phyloP scores from a whole-genome alignment of 768 basidiomycete genomes.

The Trametes cubensis region DNA sequence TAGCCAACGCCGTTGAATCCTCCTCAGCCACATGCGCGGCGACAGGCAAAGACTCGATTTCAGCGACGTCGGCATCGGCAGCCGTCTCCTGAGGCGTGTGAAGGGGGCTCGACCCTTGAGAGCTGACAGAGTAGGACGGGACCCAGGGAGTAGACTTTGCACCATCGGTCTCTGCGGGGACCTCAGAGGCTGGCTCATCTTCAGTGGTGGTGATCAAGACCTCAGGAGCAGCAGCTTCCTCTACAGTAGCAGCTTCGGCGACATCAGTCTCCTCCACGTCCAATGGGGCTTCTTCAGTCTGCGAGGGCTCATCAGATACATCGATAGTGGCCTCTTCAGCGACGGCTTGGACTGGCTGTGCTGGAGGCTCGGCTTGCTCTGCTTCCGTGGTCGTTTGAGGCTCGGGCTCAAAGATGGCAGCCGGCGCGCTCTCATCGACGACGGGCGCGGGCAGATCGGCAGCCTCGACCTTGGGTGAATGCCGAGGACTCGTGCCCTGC shows the following conservation, averaged over 20 bases:
- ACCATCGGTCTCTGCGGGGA: conserved; percentile 14
- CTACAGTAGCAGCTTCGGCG: not conserved
- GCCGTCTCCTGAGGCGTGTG: conserved; percentile 21
- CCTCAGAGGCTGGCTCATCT: conserved; percentile 6
- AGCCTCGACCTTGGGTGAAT: conserved; percentile 11
- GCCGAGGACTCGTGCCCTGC: conserved; percentile 36
- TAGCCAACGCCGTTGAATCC: not conserved
- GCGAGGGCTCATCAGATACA: not conserved
- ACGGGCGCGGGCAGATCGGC: conserved; percentile 12
- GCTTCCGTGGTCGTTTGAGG: not conserved
- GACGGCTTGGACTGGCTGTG: not conserved
- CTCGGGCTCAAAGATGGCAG: conserved; percentile 14
- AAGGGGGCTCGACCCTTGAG: conserved; percentile 29
- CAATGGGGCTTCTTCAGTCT: not conserved
- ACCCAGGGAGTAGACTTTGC: conserved; percentile 27
- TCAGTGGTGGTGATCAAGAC: conserved; percentile 8
- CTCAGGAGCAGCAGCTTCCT: conserved; percentile 2
- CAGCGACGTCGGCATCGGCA: conserved; percentile 19
- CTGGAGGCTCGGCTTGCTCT: conserved; percentile 1
- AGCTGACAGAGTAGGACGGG: conserved; percentile 34
- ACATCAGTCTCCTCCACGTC: not conserved
- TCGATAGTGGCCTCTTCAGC: conserved; percentile 19
- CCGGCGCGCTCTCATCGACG: not conserved
- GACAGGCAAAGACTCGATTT: conserved; percentile 22
- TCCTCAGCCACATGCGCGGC: conserved; percentile 10